Percentiles rank a stretch among this genome's conserved stretches.
These are phyloP conservation scores for Sordariomycetes sp. DNA, from an alignment of 2,329 filamentous ascomycete species.

Conservation along the genomic window DNA sequence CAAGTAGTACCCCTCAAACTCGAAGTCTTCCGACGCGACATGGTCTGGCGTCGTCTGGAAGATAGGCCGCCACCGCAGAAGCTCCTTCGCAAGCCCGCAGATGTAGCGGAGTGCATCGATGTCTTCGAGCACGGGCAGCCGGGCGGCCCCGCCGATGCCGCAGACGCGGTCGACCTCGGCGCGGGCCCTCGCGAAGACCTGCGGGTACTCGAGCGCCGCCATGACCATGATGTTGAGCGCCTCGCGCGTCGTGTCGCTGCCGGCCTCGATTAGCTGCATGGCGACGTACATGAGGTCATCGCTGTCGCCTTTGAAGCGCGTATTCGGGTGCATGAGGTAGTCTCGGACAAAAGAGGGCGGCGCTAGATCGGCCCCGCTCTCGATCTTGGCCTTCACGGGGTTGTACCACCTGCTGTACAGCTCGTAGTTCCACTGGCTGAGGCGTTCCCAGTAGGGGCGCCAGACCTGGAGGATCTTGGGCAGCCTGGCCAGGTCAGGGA, in stretches of 20 bases:
- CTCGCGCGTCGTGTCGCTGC: slow-evolving; percentile 30
- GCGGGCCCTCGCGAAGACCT: slow-evolving; percentile 21
- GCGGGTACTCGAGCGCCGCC: slow-evolving; percentile 18
- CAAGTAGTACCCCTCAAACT: slow-evolving; percentile 32
- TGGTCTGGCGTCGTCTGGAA: slow-evolving; percentile 24
- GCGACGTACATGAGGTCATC: slow-evolving; percentile 27
- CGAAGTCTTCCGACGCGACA: slow-evolving; percentile 27
- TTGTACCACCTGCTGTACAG: slow-evolving; percentile 23
- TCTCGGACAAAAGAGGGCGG: slow-evolving; percentile 23
- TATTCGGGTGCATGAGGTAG: slow-evolving; percentile 13
- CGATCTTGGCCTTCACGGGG: slow-evolving; percentile 14
- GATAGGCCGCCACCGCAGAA: slow-evolving; percentile 31
- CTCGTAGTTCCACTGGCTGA: slow-evolving; percentile 21
- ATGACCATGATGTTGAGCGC: slow-evolving; percentile 19
- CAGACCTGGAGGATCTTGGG: slow-evolving; percentile 20
- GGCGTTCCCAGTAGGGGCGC: slow-evolving; percentile 18
- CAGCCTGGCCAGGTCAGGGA: slow-evolving; percentile 20
- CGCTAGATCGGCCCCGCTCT: slow-evolving; percentile 15
- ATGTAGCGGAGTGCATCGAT: slow-evolving; percentile 26
- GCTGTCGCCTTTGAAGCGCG: slow-evolving; percentile 18
- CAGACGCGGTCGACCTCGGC: slow-evolving; percentile 31
- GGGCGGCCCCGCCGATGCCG: slow-evolving; percentile 16
- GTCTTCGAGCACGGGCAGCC: slow-evolving; percentile 28
- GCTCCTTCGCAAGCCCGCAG: slow-evolving; percentile 32
- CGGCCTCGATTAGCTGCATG: slow-evolving; percentile 27